phyloP scores from a whole-genome alignment of 352 stramenopile genomes.

The Phytophthora fragariaefolia region DNA sequence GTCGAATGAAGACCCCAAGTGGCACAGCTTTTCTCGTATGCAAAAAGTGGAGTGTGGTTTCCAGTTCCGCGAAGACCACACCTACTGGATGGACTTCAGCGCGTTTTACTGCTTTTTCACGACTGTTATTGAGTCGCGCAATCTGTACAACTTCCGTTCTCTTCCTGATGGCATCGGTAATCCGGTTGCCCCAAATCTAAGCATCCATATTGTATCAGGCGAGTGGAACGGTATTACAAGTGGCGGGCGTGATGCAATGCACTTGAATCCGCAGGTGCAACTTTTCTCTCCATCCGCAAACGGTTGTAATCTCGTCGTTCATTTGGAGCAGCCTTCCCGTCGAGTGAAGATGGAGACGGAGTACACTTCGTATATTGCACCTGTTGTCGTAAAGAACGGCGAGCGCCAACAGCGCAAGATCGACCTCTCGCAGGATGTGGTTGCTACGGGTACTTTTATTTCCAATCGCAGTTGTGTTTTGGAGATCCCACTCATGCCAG shows the following conservation, averaged over 20 bases:
- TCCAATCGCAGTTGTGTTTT: conserved; percentile 83
- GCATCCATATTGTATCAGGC: conserved; percentile 73
- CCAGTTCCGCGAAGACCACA: conserved; percentile 81
- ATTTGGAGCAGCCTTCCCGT: conserved; percentile 81
- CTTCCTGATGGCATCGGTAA: conserved; percentile 69
- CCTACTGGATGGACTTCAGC: conserved; percentile 85
- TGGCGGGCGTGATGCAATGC: conserved; percentile 79
- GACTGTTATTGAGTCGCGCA: conserved; percentile 76
- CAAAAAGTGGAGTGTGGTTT: conserved; percentile 83
- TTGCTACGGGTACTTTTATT: conserved; percentile 86
- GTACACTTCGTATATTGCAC: conserved; percentile 80
- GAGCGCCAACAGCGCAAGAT: conserved; percentile 76
- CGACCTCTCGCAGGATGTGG: conserved; percentile 77
- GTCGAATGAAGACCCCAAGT: conserved; percentile 74
- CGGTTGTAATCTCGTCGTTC: conserved; percentile 58
- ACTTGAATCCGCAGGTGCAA: conserved; percentile 88
- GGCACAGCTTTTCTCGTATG: conserved; percentile 71
- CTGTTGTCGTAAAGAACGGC: conserved; percentile 80
- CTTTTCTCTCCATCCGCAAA: conserved; percentile 66
- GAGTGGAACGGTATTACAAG: conserved; percentile 87
- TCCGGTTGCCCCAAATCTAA: conserved; percentile 59
- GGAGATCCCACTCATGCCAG: conserved; percentile 54
- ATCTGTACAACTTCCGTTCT: conserved; percentile 86
- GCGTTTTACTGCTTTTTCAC: conserved; percentile 85
- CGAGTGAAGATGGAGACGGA: conserved; percentile 77